A percentile compares a stretch with the other conserved stretches of the same genome.
These are phyloP conservation scores for Plenodomus biglobosus DNA, from an alignment of 2,329 filamentous ascomycete species.

Conservation along the genomic window DNA sequence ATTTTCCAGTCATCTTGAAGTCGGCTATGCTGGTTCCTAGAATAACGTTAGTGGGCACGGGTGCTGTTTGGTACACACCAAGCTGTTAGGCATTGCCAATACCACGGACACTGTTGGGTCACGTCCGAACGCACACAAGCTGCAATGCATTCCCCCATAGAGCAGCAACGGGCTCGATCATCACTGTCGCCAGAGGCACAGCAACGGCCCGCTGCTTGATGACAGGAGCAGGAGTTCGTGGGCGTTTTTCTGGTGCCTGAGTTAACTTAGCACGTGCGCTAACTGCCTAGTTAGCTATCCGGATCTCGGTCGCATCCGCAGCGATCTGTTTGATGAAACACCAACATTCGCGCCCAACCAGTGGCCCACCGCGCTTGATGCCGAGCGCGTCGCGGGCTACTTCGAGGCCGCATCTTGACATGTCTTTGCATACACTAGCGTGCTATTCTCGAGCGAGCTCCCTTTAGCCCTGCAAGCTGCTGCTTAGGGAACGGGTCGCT, in stretches of 20 bases:
- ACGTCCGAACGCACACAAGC: neutral
- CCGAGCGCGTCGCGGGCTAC: slow-evolving; percentile 16
- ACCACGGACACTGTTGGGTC: slow-evolving; percentile 1
- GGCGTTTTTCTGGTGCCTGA: slow-evolving; percentile 22
- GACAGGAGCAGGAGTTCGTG: slow-evolving; percentile 13
- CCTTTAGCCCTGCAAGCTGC: slow-evolving; percentile 2
- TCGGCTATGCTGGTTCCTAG: slow-evolving; percentile 18
- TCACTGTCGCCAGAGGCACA: slow-evolving; percentile 7
- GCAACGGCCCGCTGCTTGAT: slow-evolving; percentile 3
- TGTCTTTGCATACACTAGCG: slow-evolving; percentile 2
- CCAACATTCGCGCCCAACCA: slow-evolving; percentile 12
- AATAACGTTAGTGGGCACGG: slow-evolving; percentile 13
- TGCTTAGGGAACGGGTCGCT: slow-evolving; percentile 20
- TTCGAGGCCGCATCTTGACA: slow-evolving; percentile 5
- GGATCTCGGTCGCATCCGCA: slow-evolving; percentile 17
- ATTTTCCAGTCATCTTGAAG: slow-evolving; percentile 5
- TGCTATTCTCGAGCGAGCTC: slow-evolving; percentile 6
- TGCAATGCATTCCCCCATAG: slow-evolving; percentile 3
- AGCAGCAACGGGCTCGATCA: neutral
- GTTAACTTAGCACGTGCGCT: slow-evolving; percentile 8
- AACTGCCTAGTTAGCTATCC: too few relatives aligned
- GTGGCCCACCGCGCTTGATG: slow-evolving; percentile 16
- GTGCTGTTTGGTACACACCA: slow-evolving; percentile 2
- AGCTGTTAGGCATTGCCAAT: slow-evolving; percentile 8
- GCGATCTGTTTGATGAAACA: slow-evolving; percentile 18